A percentile compares a stretch with the other conserved stretches of the same genome.
Evolutionary conservation across 1,284 basidiomycete genomes (phyloP).

Genomic region (Cryptococcus depauperatus): DNA sequence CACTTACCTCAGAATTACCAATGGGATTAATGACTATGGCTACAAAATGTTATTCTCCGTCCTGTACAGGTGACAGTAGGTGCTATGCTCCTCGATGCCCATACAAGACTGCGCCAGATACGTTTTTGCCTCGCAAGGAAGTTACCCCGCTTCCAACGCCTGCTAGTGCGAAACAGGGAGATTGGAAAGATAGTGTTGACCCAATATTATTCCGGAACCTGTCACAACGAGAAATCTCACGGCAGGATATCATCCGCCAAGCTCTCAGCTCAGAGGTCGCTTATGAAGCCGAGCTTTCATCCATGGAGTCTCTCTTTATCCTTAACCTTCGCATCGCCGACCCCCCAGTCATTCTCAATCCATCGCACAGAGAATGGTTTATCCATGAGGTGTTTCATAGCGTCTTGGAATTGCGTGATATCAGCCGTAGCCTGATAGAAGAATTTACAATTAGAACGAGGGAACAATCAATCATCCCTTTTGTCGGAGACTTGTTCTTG

Average conservation of each 20-base stretch:
- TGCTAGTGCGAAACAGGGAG: constrained; percentile 42
- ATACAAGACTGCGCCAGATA: constrained; percentile 50
- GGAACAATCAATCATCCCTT: constrained; percentile 66
- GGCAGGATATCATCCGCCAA: constrained; percentile 86
- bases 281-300: constrained; percentile 80
- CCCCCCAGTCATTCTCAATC: constrained; percentile 61
- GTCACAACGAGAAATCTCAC: constrained; percentile 66
- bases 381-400: constrained; percentile 83
- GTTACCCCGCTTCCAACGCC: constrained; percentile 7
- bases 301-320: constrained; percentile 73
- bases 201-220: constrained; percentile 59
- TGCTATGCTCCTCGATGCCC: constrained; percentile 62
- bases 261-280: constrained; percentile 84
- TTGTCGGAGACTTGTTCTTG: constrained; percentile 84
- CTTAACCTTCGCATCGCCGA: constrained; percentile 60
- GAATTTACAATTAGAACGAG: constrained; percentile 77
- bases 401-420: constrained; percentile 70
- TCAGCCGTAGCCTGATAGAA: constrained; percentile 73
- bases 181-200: constrained; percentile 69
- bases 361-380: constrained; percentile 63
- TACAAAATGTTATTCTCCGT: constrained; percentile 66
- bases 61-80: constrained; percentile 37
- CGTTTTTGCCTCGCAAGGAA: constrained; percentile 21
- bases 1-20: constrained; percentile 67
- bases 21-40: constrained; percentile 50